Evolutionary conservation across 73 alveolate species (phyloP), one percentile per base, ranked within the genome.

Genomic region (Tetrahymena thermophila): DNA sequence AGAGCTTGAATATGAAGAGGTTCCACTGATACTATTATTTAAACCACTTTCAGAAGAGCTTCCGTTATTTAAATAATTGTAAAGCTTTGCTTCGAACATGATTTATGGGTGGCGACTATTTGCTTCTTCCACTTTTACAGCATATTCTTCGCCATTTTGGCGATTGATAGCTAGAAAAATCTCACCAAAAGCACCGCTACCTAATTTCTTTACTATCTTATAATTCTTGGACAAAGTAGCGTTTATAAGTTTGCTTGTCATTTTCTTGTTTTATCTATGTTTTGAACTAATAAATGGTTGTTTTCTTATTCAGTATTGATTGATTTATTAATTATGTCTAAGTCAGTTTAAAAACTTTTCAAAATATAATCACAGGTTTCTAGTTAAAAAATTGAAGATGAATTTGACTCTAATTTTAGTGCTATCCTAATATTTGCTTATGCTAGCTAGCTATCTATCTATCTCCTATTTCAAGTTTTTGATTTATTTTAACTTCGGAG

Each of bases 161-260:
- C 94, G 94, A 96, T 98, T 97, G 93, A 35, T 85, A 14, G 98
- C 99, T 40, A 97, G 93, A 96, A 94, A 98, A 23, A 98, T 97
- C 93, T 98, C 99, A 28, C 99, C 99, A 94, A 98, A 98, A 37
- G 99, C 98, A 31, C 99, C 99, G 93, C 97, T 95, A 25, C 99
- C 99, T 71, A 98, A 95, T 95, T 97, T 98, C 85, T 97, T 97
- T 42, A 84, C 94, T 8, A 96, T 93, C 94, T 95, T 95, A 35
- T 89, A 95, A 35, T 35, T 85, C 94, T 94, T 84, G 37, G 40
- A 71, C 13, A 71, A 28, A 31, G 89, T 71, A 71, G 89, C 89
- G 89, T 71, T 71, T 17, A 71, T 71, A 17, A 71, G 37, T 71
- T 71, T 71, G 37, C 89, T 71, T 71, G 89, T 4, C 89, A 71